Conservation (phyloP, 2,329 filamentous ascomycete genomes). For the Myriosclerotinia curreyana region DNA sequence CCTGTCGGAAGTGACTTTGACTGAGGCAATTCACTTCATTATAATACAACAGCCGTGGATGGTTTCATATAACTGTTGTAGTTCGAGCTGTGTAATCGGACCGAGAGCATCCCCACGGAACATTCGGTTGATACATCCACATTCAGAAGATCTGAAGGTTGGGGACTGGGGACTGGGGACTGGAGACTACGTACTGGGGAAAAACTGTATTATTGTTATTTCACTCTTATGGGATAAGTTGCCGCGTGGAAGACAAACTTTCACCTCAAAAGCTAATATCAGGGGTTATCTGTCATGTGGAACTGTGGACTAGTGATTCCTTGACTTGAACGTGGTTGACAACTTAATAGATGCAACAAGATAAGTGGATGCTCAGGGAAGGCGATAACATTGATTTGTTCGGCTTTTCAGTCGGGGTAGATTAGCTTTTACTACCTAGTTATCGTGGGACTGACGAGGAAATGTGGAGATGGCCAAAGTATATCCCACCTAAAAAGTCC, state of each 20-base stretch:
- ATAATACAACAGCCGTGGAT: not conserved
- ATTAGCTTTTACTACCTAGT: not conserved
- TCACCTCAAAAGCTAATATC: not conserved
- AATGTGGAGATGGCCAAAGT: not conserved
- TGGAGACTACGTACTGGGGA: not conserved
- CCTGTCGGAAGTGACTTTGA: not conserved
- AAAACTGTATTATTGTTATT: not conserved
- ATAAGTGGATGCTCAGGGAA: not conserved
- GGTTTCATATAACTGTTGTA: not conserved
- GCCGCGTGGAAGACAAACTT: not conserved
- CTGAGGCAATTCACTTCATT: not conserved
- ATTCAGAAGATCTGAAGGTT: conserved; percentile 9
- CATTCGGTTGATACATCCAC: not conserved
- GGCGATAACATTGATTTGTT: not conserved
- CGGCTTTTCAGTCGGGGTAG: not conserved
- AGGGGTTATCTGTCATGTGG: not conserved
- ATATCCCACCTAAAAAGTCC: not conserved
- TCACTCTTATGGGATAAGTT: not conserved
- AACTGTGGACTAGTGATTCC: not conserved
- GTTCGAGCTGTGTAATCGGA: conserved; percentile 8
- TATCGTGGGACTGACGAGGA: not conserved
- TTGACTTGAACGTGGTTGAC: conserved; percentile 3
- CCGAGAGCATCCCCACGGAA: conserved; percentile 13
- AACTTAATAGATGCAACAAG: not conserved
- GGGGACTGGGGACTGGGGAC: not conserved